phyloP scores from a whole-genome alignment of 495 filamentous ascomycete species.

The Neurospora terricola region DNA sequence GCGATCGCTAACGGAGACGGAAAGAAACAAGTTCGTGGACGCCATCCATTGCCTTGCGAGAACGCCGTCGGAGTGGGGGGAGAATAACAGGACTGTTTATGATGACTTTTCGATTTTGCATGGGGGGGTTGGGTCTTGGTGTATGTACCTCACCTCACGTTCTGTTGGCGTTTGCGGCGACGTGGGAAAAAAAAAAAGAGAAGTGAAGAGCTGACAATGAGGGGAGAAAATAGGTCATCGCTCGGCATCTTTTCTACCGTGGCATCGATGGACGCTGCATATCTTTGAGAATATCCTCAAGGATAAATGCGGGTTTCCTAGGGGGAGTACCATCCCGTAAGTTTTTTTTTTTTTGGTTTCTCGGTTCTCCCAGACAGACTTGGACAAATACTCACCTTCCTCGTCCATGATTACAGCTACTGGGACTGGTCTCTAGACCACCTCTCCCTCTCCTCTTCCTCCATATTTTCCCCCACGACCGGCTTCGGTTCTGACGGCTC shows the following conservation, averaged over 20 bases:
- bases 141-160: not conserved
- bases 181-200: not conserved
- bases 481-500: not conserved
- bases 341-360: too few relatives aligned
- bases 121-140: not conserved
- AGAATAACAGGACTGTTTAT: not conserved
- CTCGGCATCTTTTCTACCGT: not conserved
- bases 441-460: not conserved
- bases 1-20: not conserved
- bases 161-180: too few relatives aligned
- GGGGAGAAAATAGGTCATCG: not conserved
- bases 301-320: not conserved
- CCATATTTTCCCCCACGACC: not conserved
- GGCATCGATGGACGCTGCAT: not conserved
- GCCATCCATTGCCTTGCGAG: slow-evolving; percentile 1
- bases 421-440: slow-evolving; percentile 4
- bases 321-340: not conserved
- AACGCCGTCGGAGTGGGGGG: not conserved
- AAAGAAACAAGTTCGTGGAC: not conserved
- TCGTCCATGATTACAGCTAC: not conserved
- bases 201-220: not conserved
- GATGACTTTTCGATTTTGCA: slow-evolving; percentile 1
- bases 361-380: too few relatives aligned
- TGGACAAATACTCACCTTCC: too few relatives aligned
- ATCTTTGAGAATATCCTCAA: not conserved